Conservation (phyloP, 805 yeast genomes). For the Yarrowia phangngaensis region DNA sequence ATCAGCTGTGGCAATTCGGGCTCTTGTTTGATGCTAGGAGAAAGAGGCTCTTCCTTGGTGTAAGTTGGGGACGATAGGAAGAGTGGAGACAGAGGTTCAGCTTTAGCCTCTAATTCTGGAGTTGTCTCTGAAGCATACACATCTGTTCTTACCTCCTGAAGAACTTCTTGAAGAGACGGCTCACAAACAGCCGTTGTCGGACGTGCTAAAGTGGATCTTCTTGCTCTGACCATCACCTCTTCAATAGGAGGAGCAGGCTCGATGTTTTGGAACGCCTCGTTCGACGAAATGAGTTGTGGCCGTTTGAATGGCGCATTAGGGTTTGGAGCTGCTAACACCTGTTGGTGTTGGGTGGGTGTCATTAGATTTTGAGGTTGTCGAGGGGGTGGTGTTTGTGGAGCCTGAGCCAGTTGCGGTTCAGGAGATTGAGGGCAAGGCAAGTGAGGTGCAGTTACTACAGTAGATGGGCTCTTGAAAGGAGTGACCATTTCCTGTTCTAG, state of each 20-base stretch:
- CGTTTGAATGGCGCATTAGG: constrained; percentile 5
- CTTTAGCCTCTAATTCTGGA: too few species aligned
- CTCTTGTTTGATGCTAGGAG: constrained; percentile 3
- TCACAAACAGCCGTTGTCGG: too few species aligned
- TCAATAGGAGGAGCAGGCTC: constrained; percentile 2
- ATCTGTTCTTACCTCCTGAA: background rate
- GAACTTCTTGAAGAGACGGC: too few species aligned
- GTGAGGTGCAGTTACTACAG: background rate
- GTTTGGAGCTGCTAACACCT: background rate
- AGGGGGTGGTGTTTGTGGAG: background rate
- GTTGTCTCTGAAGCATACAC: too few species aligned
- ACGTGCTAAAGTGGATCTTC: background rate
- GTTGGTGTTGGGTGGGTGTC: background rate
- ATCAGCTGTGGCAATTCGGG: too few species aligned
- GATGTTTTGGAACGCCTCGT: background rate
- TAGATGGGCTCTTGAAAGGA: background rate
- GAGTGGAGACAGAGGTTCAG: constrained; percentile 1
- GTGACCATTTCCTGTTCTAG: background rate
- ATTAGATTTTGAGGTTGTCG: background rate
- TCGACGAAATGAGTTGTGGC: background rate
- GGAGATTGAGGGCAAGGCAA: too few species aligned
- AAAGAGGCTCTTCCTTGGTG: constrained; percentile 2
- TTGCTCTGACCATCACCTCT: background rate
- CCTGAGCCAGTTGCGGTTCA: background rate
- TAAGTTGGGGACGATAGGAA: background rate